These are phyloP conservation scores for Vitis hybrid DNA, from an alignment of 177 flowering plant species.

Conservation along the genomic window DNA sequence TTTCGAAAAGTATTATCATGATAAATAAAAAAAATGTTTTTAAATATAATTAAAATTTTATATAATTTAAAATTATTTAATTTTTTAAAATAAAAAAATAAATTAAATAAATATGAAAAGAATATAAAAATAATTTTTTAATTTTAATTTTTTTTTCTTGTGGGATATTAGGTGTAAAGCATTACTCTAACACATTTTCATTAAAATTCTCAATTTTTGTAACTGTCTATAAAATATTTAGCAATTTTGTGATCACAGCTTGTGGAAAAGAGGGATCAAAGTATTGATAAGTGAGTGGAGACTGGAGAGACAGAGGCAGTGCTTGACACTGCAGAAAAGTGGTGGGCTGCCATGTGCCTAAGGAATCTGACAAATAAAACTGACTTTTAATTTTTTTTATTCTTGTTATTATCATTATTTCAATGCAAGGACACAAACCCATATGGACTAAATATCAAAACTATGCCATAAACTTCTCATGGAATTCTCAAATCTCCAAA, in stretches of 20 bases:
- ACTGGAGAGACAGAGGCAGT: background rate
- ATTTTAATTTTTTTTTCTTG: background rate
- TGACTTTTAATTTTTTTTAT: background rate
- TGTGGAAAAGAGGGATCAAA: too few relatives aligned
- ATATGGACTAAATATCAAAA: background rate
- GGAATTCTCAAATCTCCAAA: too few relatives aligned
- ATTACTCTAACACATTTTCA: background rate
- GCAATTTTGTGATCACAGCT: too few relatives aligned
- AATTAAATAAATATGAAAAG: too few relatives aligned
- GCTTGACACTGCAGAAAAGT: slow-evolving; percentile 2
- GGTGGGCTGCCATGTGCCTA: slow-evolving; percentile 11
- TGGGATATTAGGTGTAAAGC: background rate
- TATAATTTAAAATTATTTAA: too few relatives aligned
- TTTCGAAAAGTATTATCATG: too few relatives aligned
- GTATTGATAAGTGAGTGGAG: background rate
- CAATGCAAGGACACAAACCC: slow-evolving; percentile 1
- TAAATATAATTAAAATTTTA: too few relatives aligned
- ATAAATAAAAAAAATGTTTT: too few relatives aligned
- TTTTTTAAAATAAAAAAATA: too few relatives aligned
- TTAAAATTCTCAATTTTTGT: too few relatives aligned
- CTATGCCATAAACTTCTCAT: too few relatives aligned
- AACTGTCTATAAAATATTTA: too few relatives aligned
- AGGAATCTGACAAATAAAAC: background rate
- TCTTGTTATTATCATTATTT: background rate
- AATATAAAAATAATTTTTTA: background rate